These are phyloP conservation scores for Neurospora sp. DNA, from an alignment of 495 filamentous ascomycete genomes.

Conservation along the genomic window DNA sequence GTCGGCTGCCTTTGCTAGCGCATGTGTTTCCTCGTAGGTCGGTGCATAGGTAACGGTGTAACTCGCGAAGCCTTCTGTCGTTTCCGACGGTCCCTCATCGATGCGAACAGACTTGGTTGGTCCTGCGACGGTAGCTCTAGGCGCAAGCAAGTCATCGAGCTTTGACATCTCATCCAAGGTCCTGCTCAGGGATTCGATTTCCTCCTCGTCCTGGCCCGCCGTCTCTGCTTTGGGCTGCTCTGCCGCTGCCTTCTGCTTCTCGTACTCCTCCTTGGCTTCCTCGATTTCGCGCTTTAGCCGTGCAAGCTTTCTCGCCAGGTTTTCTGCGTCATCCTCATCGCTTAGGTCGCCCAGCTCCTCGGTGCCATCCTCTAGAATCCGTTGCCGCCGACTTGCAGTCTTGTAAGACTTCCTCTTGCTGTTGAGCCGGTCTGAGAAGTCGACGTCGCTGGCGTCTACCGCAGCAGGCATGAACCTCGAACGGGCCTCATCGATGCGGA, in stretches of 20 bases:
- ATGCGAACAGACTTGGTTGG: slow-evolving; percentile 8
- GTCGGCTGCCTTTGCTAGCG: slow-evolving; percentile 72
- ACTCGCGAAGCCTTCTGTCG: slow-evolving; percentile 17
- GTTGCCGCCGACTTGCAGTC: slow-evolving; percentile 54
- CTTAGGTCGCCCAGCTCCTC: slow-evolving; percentile 57
- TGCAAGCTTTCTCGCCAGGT: slow-evolving; percentile 64
- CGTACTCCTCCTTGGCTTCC: slow-evolving; percentile 62
- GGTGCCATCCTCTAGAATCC: slow-evolving; percentile 47
- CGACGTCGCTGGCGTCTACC: slow-evolving; percentile 62
- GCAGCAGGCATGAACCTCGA: slow-evolving; percentile 63
- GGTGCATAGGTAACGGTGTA: slow-evolving; percentile 50
- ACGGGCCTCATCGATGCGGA: slow-evolving; percentile 71
- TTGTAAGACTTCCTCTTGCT: slow-evolving; percentile 73
- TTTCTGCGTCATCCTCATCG: slow-evolving; percentile 53
- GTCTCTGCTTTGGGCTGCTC: slow-evolving; percentile 18
- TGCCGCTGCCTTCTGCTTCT: slow-evolving; percentile 35
- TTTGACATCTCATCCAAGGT: slow-evolving; percentile 49
- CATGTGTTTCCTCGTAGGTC: slow-evolving; percentile 48
- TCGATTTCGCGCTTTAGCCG: slow-evolving; percentile 68
- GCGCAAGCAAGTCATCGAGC: slow-evolving; percentile 19
- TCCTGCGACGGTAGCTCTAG: slow-evolving; percentile 18
- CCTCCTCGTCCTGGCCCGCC: slow-evolving; percentile 21
- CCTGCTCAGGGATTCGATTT: slow-evolving; percentile 52
- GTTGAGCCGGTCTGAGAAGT: slow-evolving; percentile 75
- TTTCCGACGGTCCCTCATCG: slow-evolving; percentile 1